Evolutionary conservation across 2,329 filamentous ascomycete species (phyloP).

Genomic region (Fusarium illudens): DNA sequence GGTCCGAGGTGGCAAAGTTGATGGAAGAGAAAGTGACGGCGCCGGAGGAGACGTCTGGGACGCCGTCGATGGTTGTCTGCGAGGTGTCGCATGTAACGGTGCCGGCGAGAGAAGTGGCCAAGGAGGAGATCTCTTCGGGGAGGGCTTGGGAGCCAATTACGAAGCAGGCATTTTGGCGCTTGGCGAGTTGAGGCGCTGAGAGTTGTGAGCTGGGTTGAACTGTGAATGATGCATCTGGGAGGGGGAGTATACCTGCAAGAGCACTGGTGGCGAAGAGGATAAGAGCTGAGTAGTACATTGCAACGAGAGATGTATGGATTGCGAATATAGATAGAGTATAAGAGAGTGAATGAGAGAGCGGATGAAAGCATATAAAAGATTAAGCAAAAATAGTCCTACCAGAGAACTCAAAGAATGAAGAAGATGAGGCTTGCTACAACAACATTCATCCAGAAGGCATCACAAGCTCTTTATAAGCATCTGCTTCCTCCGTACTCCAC

Average conservation of each 20-base stretch:
- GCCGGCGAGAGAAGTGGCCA: conserved; percentile 52
- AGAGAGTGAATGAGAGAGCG: background rate
- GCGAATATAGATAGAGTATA: background rate
- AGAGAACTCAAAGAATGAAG: background rate
- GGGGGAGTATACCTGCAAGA: conserved; percentile 26
- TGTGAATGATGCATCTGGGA: background rate
- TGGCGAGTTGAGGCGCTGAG: conserved; percentile 27
- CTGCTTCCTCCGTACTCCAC: too few species aligned
- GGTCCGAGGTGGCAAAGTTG: conserved; percentile 62
- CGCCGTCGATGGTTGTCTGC: conserved; percentile 58
- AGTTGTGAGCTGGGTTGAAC: background rate
- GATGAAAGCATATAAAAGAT: background rate
- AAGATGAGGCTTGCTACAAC: background rate
- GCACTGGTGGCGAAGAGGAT: conserved; percentile 28
- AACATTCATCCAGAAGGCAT: background rate
- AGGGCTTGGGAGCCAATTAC: conserved; percentile 60
- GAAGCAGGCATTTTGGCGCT: conserved; percentile 59
- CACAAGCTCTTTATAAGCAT: conserved; percentile 19
- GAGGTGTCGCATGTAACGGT: conserved; percentile 59
- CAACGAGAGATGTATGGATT: background rate
- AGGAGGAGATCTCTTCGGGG: conserved; percentile 58
- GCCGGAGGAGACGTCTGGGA: conserved; percentile 65
- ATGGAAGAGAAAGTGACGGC: conserved; percentile 60
- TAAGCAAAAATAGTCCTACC: background rate
- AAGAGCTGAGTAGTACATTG: conserved; percentile 33